Evolutionary conservation across 768 basidiomycete genomes (phyloP), one percentile per base, ranked within the genome.

Genomic region (Tulasnella calospora): DNA sequence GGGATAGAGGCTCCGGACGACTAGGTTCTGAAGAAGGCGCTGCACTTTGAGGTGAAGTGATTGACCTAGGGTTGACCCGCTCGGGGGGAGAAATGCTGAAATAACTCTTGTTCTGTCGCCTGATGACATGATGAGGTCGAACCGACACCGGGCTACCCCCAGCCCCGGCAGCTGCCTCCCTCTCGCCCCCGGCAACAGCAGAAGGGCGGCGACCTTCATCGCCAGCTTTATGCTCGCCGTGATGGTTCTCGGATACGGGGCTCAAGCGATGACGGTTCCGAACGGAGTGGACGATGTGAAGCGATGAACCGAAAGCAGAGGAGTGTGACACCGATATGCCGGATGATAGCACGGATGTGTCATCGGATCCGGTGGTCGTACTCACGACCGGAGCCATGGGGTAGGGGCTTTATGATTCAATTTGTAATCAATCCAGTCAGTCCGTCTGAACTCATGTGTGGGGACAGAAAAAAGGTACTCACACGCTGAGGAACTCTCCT

Each of bases 351-450:
- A 82, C 36, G 7, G 92, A 94, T 6, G 86, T 83, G 27, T 86
- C 85, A 78, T 93, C 93, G 0, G 91, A 93, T 5, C 87, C 88
- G 75, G 89, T 90, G 81, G 90, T 90, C 3, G 89, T 91, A 33
- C 86, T 85, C 17, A 86, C 82, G 3, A 86, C 87, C 30, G 79
- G 79, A 61, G 55, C 79, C 33, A 71, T 71, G 9, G 40, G 55
- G 44, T 55, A 80, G 30, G 70, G 55, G 1, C 80, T 80, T 21
- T 38, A 21, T 12, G 38, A n/a, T 35, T 27, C 1, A 41, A 44
- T 6, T 6, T 6, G 41, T 13, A 41, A 41, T 13, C 41, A 13
- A 51, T 3, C 7, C 9, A 51, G 23, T 51, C 44, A 51, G 21
- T 23, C 23, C 7, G 23, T 23, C 8, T n/a, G 23, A 51, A n/a